These are phyloP conservation scores for Quillaja saponaria DNA, from an alignment of 306 rosid species.

Conservation along the genomic window DNA sequence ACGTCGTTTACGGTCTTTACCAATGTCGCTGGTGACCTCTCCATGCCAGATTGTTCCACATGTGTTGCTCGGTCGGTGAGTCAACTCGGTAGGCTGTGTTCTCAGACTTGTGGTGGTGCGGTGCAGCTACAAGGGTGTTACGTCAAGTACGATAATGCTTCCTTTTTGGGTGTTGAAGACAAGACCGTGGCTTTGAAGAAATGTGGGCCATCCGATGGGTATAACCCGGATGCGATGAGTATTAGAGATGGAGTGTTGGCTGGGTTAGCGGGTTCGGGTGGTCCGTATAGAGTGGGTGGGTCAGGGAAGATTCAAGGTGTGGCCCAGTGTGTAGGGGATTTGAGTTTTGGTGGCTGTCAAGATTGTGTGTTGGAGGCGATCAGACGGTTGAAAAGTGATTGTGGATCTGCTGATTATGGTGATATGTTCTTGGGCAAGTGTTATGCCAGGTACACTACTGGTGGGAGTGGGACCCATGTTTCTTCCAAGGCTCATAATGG, in stretches of 20 bases:
- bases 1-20: slow-evolving; percentile 67
- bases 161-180: slow-evolving; percentile 73
- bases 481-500: slow-evolving; percentile 54
- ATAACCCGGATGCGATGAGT: slow-evolving; percentile 44
- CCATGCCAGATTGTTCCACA: slow-evolving; percentile 82
- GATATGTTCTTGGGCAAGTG: slow-evolving; percentile 82
- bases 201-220: slow-evolving; percentile 72
- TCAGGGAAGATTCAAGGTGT: slow-evolving; percentile 62
- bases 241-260: slow-evolving; percentile 56
- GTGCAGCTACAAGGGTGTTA: slow-evolving; percentile 81
- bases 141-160: slow-evolving; percentile 73
- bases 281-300: slow-evolving; percentile 65
- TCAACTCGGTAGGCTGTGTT: slow-evolving; percentile 52
- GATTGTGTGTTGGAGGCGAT: slow-evolving; percentile 69
- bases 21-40: slow-evolving; percentile 93
- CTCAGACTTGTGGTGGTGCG: slow-evolving; percentile 60
- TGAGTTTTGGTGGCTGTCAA: slow-evolving; percentile 64
- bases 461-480: slow-evolving; percentile 47
- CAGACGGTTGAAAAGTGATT: slow-evolving; percentile 62
- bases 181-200: slow-evolving; percentile 71
- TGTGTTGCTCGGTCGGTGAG: slow-evolving; percentile 58
- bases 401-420: slow-evolving; percentile 57
- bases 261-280: slow-evolving; percentile 50
- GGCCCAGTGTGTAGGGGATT: slow-evolving; percentile 73
- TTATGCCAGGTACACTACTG: slow-evolving; percentile 62